A percentile compares a stretch with the other conserved stretches of the same genome.
Evolutionary conservation across 2,329 filamentous ascomycete species (phyloP).

Genomic region (Sporothrix brasiliensis): DNA sequence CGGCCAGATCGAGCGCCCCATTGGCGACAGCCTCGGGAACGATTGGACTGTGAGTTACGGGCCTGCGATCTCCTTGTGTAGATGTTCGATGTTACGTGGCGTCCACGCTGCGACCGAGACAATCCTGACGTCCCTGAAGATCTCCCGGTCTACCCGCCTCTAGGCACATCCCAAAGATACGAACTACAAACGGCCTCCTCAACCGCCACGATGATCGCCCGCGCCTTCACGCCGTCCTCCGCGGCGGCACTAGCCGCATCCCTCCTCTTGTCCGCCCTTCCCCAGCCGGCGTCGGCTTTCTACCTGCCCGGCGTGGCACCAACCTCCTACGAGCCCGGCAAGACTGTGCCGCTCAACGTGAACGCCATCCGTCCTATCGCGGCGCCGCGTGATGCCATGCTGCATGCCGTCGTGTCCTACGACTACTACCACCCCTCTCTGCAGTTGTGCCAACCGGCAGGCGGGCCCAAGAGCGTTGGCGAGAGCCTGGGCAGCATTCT

Average conservation of each 20-base stretch:
- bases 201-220: slow-evolving; percentile 20
- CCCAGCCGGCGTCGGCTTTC: slow-evolving; percentile 70
- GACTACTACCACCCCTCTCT: slow-evolving; percentile 93
- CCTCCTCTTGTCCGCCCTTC: slow-evolving; percentile 50
- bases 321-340: slow-evolving; percentile 81
- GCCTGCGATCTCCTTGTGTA: too few species aligned
- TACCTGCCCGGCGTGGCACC: slow-evolving; percentile 96
- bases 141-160: background rate
- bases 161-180: background rate
- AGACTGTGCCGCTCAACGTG: slow-evolving; percentile 83
- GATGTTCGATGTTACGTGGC: background rate
- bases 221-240: slow-evolving; percentile 44
- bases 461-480: slow-evolving; percentile 74
- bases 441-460: slow-evolving; percentile 81
- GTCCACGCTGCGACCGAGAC: background rate
- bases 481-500: slow-evolving; percentile 95
- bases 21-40: slow-evolving; percentile 12
- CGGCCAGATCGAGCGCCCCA: background rate
- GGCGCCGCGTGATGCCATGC: slow-evolving; percentile 72
- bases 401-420: slow-evolving; percentile 92
- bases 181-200: background rate
- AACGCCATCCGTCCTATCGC: slow-evolving; percentile 89
- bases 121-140: slow-evolving; percentile 10
- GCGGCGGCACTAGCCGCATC: slow-evolving; percentile 51
- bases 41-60: background rate